A percentile compares a stretch with the other conserved stretches of the same genome.
These are phyloP conservation scores for Tilletiopsis washingtonensis DNA, from an alignment of 1,284 basidiomycete genomes.

Conservation along the genomic window DNA sequence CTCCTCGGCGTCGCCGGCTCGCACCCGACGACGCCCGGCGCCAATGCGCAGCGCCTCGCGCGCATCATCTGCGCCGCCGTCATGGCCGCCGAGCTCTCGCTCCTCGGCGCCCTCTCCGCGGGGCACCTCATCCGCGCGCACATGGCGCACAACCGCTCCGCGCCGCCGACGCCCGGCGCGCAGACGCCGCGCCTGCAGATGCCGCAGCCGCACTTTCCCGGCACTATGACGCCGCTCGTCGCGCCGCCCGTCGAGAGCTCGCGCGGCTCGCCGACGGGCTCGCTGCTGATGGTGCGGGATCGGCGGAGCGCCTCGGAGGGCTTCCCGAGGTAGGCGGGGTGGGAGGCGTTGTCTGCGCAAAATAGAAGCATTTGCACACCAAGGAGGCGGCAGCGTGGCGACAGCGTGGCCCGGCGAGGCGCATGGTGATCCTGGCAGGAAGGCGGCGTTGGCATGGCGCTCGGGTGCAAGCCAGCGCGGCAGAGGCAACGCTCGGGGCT, in stretches of 20 bases:
- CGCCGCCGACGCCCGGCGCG: constrained; percentile 37
- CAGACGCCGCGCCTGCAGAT: constrained; percentile 23
- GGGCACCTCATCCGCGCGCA: constrained; percentile 46
- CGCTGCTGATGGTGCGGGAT: neutral
- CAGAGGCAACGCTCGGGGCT: too few species aligned
- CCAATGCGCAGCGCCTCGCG: constrained; percentile 45
- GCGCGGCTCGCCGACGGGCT: neutral
- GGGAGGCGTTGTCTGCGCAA: too few species aligned
- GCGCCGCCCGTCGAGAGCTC: constrained; percentile 19
- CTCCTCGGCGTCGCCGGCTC: constrained; percentile 44
- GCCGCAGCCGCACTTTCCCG: neutral
- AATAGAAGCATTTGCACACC: too few species aligned
- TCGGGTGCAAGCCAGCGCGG: too few species aligned
- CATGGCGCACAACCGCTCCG: constrained; percentile 46
- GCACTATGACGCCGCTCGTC: constrained; percentile 34
- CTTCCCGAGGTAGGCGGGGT: neutral
- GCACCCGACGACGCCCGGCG: constrained; percentile 37
- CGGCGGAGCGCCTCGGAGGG: neutral
- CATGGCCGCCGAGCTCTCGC: constrained; percentile 45
- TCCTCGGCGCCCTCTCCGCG: constrained; percentile 43
- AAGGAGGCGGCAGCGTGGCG: too few species aligned
- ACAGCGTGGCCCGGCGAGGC: too few species aligned
- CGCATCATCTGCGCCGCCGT: constrained; percentile 45
- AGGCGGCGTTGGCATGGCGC: too few species aligned
- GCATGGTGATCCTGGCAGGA: too few species aligned